Percentiles rank a stretch among this genome's conserved stretches.
Evolutionary conservation across 768 basidiomycete species (phyloP).

Genomic region (Gymnopilus junonius): DNA sequence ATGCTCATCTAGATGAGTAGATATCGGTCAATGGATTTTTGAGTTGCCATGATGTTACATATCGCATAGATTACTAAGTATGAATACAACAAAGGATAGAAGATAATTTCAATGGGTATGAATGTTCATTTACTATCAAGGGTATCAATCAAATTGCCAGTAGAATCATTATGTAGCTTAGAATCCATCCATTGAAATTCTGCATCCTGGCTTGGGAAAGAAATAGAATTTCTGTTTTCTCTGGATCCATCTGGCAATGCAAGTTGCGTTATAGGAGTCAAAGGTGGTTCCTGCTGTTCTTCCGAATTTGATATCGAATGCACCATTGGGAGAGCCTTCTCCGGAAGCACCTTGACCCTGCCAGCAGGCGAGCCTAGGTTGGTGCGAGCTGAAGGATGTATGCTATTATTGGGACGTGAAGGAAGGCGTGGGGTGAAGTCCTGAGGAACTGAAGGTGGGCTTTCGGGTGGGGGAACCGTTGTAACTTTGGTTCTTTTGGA

Average conservation of each 20-base stretch:
- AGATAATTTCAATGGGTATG: constrained; percentile 15
- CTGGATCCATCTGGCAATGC: constrained; percentile 11
- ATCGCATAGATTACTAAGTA: neutral
- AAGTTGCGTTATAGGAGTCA: constrained; percentile 22
- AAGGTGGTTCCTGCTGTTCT: constrained; percentile 30
- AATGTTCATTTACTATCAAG: constrained; percentile 14
- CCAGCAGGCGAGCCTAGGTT: constrained; percentile 53
- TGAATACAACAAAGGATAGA: neutral
- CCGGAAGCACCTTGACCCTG: constrained; percentile 33
- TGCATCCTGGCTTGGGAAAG: constrained; percentile 14
- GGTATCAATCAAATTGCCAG: constrained; percentile 14
- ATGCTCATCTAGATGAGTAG: constrained; percentile 13
- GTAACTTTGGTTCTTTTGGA: constrained; percentile 72
- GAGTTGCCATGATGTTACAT: neutral
- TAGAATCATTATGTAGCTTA: neutral
- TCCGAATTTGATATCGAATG: constrained; percentile 24
- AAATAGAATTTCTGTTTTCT: constrained; percentile 23
- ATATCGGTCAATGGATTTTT: neutral
- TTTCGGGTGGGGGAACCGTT: constrained; percentile 45
- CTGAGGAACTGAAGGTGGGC: constrained; percentile 39
- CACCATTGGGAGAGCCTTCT: constrained; percentile 25
- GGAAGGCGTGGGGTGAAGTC: constrained; percentile 81
- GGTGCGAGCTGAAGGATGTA: constrained; percentile 74
- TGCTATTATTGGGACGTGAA: constrained; percentile 68
- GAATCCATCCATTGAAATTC: constrained; percentile 9